Base-by-base conservation (phyloP, 1,139 yeast species). In the Debaryomycetaceae sp. region DNA sequence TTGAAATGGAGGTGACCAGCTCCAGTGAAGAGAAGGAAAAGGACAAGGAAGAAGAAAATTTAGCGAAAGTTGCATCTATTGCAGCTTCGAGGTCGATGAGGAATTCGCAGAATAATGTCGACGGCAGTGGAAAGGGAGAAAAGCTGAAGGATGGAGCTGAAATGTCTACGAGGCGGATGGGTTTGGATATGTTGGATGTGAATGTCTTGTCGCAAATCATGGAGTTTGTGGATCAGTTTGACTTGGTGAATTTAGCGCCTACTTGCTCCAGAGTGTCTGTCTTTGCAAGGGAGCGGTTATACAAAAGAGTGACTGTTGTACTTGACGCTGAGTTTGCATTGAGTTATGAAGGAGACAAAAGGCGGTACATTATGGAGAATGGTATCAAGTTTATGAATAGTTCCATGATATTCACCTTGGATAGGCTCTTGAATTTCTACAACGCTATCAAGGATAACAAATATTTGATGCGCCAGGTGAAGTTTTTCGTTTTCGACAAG, bases 401-500 rank as follows among this genome's bases (percentile, higher is more conserved):
- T 13, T 45, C 72, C 2, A 44, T 70, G 24, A 64, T 70, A 13
- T 46, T 66, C 13, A 46, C 49, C 13, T 42, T 56, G 13, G 45
- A 44, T 4, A 56, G 54, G 35, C 49, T 69, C 35, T 33, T 55
- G 36, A 45, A 44, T 42, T 65, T 69, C 42, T 45, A 65, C 9
- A 44, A 51, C 6, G 43, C 62, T 1, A 43, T 69, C 17, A 47
- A 54, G 9, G 24, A 45, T 8, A 61, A 61, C 44, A 54, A 54
- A 2, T 24, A 42, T 1, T 52, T 67, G 42, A 45, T 68, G 3
- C 60, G 58, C 31, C 53, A 54, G 35, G 54, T 70, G 42, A 58
- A 58, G 46, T 65, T 53, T 44, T 68, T 70, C 46, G 60, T 68
- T 11, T 68, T 69, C 52, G 75, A 69, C 46, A 68, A 68, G 49